phyloP scores from a whole-genome alignment of 2,329 filamentous ascomycete genomes.

The Lachnellula suecica region DNA sequence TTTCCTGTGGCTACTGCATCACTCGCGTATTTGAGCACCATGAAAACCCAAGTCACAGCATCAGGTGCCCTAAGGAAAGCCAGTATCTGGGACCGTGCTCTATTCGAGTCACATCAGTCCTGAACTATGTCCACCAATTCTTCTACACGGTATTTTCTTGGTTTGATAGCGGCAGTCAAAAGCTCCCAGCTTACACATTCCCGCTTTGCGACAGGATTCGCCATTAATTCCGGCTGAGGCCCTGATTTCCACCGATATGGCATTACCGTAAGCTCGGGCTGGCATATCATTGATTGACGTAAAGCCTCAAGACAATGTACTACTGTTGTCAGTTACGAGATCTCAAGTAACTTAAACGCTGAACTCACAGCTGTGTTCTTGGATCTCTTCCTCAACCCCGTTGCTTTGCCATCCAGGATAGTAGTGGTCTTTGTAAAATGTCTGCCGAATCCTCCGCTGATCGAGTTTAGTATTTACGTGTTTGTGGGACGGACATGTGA shows the following conservation, averaged over 20 bases:
- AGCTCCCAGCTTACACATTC: slow-evolving; percentile 3
- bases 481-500: too few relatives aligned
- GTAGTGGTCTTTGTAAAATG: slow-evolving; percentile 2
- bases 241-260: background rate
- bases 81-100: too few relatives aligned
- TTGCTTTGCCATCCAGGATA: slow-evolving; percentile 1
- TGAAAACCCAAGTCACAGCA: too few relatives aligned
- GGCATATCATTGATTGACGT: slow-evolving; percentile 3
- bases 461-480: too few relatives aligned
- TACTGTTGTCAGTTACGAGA: background rate
- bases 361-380: background rate
- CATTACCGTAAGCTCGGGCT: slow-evolving; percentile 2
- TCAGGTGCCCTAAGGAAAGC: too few relatives aligned
- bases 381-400: background rate
- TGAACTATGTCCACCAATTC: too few relatives aligned
- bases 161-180: too few relatives aligned
- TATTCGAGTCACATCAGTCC: too few relatives aligned
- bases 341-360: background rate
- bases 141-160: too few relatives aligned
- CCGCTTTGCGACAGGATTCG: slow-evolving; percentile 1
- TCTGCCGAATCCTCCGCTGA: slow-evolving; percentile 1
- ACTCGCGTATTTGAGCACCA: too few relatives aligned
- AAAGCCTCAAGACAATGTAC: slow-evolving; percentile 2
- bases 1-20: too few relatives aligned
- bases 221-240: background rate